Conservation (phyloP, 805 yeast genomes). For the Starmerella gropengiesseri region DNA sequence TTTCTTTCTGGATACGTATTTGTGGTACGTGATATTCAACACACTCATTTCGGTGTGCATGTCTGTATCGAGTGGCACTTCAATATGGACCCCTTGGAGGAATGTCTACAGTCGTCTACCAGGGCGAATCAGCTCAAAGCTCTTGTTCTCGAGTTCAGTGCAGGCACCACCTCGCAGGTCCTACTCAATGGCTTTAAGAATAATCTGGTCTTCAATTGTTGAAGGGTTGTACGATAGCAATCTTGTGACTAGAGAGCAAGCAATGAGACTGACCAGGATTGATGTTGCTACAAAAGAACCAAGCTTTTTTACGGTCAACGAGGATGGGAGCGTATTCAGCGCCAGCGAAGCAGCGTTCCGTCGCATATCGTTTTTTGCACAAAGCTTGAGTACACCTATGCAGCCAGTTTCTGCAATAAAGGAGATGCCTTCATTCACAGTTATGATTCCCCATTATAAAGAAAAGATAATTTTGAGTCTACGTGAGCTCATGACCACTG, state of each 20-base stretch:
- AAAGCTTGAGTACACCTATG: constrained; percentile 76
- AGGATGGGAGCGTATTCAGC: constrained; percentile 42
- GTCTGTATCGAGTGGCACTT: constrained; percentile 63
- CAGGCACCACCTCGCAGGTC: constrained; percentile 23
- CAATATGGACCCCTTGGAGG: constrained; percentile 85
- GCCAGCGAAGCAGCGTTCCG: constrained; percentile 61
- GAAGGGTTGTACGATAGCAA: constrained; percentile 78
- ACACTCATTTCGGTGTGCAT: constrained; percentile 61
- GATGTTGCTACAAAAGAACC: constrained; percentile 49
- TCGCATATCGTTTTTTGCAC: constrained; percentile 80
- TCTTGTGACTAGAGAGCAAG: constrained; percentile 60
- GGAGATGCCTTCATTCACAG: constrained; percentile 72
- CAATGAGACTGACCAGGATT: constrained; percentile 49
- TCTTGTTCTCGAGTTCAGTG: constrained; percentile 40
- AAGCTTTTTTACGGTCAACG: constrained; percentile 67
- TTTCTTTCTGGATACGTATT: constrained; percentile 69
- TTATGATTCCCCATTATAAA: constrained; percentile 74
- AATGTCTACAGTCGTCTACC: constrained; percentile 68
- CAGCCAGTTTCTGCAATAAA: constrained; percentile 57
- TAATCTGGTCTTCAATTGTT: constrained; percentile 72
- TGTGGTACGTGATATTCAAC: constrained; percentile 79
- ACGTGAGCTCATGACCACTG: constrained; percentile 64
- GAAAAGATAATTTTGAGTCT: constrained; percentile 70
- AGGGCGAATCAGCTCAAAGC: constrained; percentile 59
- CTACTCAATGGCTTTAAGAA: constrained; percentile 11